Conservation (phyloP, 139 green algal species). For the Coelastrella sp. region DNA sequence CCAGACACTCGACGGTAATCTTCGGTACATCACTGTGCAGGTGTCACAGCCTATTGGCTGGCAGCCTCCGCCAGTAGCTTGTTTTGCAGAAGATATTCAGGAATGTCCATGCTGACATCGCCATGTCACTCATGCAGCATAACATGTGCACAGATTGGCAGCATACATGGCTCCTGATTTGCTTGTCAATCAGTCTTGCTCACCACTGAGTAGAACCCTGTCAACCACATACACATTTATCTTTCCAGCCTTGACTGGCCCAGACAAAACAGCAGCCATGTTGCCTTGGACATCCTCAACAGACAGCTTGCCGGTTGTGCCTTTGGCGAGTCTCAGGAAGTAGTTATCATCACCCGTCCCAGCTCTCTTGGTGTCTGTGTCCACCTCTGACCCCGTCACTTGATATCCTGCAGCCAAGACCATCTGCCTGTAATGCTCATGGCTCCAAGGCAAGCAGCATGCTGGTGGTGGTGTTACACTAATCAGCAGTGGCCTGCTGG, state of each 20-base stretch:
- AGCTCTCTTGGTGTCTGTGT: not conserved
- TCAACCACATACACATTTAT: slow-evolving; percentile 18
- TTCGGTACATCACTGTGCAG: too few species aligned
- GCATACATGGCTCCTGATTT: not conserved
- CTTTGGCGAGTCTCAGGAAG: not conserved
- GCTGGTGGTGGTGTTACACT: not conserved
- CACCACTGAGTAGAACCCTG: slow-evolving; percentile 34
- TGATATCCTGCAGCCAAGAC: slow-evolving; percentile 7
- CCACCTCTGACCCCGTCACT: not conserved
- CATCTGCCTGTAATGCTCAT: not conserved
- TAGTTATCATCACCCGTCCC: slow-evolving; percentile 36
- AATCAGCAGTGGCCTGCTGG: not conserved
- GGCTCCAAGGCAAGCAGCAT: not conserved
- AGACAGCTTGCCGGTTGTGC: not conserved
- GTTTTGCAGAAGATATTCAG: too few species aligned
- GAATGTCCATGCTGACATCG: too few species aligned
- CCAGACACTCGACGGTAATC: too few species aligned
- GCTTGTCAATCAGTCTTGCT: not conserved
- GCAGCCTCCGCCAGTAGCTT: too few species aligned
- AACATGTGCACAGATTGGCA: not conserved
- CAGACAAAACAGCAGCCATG: not conserved
- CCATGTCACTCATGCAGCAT: not conserved
- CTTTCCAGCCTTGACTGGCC: not conserved
- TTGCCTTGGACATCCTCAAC: slow-evolving; percentile 23
- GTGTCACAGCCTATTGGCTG: too few species aligned